phyloP scores from a whole-genome alignment of 2,329 filamentous ascomycete genomes.

The Graphilbum ipis-grandicollis region DNA sequence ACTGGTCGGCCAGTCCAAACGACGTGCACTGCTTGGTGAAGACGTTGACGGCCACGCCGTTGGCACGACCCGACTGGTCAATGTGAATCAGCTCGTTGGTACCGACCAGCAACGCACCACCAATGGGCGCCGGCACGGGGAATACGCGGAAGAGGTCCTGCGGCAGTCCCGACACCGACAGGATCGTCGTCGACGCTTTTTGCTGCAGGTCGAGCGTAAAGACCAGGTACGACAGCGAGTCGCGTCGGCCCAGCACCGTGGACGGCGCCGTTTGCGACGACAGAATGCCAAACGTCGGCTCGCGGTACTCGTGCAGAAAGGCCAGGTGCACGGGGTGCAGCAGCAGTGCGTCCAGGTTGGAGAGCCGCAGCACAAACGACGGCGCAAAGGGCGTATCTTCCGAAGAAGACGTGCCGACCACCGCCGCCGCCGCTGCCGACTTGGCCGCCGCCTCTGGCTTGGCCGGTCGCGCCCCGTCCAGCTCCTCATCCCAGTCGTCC shows the following conservation, averaged over 20 bases:
- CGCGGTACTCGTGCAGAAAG: constrained; percentile 91
- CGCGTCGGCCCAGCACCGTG: constrained; percentile 64
- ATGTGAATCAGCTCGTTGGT: constrained; percentile 86
- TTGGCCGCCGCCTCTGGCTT: constrained; percentile 20
- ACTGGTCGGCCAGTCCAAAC: constrained; percentile 76
- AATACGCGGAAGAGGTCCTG: constrained; percentile 75
- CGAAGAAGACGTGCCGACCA: constrained; percentile 21
- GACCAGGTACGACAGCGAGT: constrained; percentile 79
- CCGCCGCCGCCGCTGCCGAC: constrained; percentile 13
- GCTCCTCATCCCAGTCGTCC: constrained; percentile 75
- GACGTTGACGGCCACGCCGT: constrained; percentile 80
- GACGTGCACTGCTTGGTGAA: constrained; percentile 70
- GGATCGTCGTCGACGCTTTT: constrained; percentile 77
- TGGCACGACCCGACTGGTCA: constrained; percentile 87
- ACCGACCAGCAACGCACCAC: constrained; percentile 74
- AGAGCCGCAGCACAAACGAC: constrained; percentile 85
- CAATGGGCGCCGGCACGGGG: constrained; percentile 69
- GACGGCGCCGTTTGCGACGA: constrained; percentile 61
- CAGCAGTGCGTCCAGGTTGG: constrained; percentile 71
- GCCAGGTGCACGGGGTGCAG: constrained; percentile 81
- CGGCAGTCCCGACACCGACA: constrained; percentile 71
- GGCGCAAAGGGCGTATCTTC: constrained; percentile 63
- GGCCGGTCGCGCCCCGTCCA: constrained; percentile 48
- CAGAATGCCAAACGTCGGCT: constrained; percentile 90
- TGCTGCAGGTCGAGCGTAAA: constrained; percentile 92